Evolutionary conservation across 148 eudicot genomes (phyloP).

Genomic region (Bassia scoparia): DNA sequence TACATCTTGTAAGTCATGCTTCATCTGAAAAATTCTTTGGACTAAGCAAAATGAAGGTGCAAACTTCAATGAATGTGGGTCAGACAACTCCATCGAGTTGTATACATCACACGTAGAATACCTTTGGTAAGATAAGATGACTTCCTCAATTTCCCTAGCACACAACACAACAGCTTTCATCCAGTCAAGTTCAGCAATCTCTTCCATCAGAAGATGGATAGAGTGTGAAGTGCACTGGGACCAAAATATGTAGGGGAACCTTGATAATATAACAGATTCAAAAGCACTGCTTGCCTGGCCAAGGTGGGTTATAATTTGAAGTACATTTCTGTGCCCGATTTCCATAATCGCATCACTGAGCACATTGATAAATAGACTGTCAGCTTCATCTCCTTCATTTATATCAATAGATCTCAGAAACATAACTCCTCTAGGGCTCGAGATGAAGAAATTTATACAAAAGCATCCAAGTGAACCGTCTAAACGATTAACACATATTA

Average conservation of each 20-base stretch:
- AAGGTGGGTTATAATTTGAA: slow-evolving; percentile 45
- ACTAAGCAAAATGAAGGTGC: slow-evolving; percentile 41
- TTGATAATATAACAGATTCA: slow-evolving; percentile 35
- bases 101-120: slow-evolving; percentile 19
- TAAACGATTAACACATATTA: slow-evolving; percentile 41
- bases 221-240: slow-evolving; percentile 53
- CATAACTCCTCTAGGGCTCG: slow-evolving; percentile 48
- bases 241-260: slow-evolving; percentile 47
- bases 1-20: slow-evolving; percentile 33
- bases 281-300: slow-evolving; percentile 43
- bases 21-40: slow-evolving; percentile 29
- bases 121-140: slow-evolving; percentile 23
- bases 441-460: slow-evolving; percentile 42
- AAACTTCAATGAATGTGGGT: slow-evolving; percentile 31
- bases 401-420: slow-evolving; percentile 41
- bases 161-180: slow-evolving; percentile 43
- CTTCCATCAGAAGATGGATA: slow-evolving; percentile 40
- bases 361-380: slow-evolving; percentile 31
- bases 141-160: slow-evolving; percentile 41
- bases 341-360: slow-evolving; percentile 36
- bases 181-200: slow-evolving; percentile 46
- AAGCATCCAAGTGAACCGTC: slow-evolving; percentile 41
- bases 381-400: slow-evolving; percentile 40
- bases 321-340: slow-evolving; percentile 40
- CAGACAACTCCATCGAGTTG: slow-evolving; percentile 25